phyloP scores from a whole-genome alignment of 2,329 filamentous ascomycete species.

The Apiospora phragmitis region DNA sequence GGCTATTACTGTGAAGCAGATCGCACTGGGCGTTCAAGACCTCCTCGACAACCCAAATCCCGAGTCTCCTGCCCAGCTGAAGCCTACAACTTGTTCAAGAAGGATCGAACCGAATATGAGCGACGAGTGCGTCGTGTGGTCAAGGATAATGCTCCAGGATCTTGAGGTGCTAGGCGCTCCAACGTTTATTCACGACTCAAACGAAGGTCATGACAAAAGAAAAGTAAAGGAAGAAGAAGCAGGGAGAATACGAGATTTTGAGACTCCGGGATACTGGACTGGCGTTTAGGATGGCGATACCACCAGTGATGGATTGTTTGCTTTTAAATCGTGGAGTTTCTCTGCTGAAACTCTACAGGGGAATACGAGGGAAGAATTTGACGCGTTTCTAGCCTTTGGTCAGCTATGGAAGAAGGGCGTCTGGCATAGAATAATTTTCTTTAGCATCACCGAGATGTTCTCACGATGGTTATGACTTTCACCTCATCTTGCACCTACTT shows the following conservation, averaged over 20 bases:
- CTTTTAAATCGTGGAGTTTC: conserved; percentile 11
- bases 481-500: background rate
- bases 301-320: conserved; percentile 15
- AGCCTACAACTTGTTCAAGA: conserved; percentile 95
- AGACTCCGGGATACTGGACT: conserved; percentile 8
- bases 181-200: background rate
- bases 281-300: conserved; percentile 18
- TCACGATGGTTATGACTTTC: conserved; percentile 8
- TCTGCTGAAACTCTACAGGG: conserved; percentile 8
- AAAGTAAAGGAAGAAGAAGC: background rate
- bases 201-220: background rate
- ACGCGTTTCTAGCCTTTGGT: conserved; percentile 12
- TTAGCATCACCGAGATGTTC: background rate
- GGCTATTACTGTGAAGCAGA: conserved; percentile 97
- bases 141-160: conserved; percentile 74
- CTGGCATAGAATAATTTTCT: conserved; percentile 13
- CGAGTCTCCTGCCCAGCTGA: conserved; percentile 96
- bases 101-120: conserved; percentile 84
- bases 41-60: conserved; percentile 95
- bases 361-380: conserved; percentile 15
- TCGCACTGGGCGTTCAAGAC: conserved; percentile 92
- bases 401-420: conserved; percentile 13
- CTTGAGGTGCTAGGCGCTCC: background rate
- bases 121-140: conserved; percentile 84
- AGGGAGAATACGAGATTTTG: background rate